Evolutionary conservation across 305 asterid genomes (phyloP).

Genomic region (Fraxinus floribunda): DNA sequence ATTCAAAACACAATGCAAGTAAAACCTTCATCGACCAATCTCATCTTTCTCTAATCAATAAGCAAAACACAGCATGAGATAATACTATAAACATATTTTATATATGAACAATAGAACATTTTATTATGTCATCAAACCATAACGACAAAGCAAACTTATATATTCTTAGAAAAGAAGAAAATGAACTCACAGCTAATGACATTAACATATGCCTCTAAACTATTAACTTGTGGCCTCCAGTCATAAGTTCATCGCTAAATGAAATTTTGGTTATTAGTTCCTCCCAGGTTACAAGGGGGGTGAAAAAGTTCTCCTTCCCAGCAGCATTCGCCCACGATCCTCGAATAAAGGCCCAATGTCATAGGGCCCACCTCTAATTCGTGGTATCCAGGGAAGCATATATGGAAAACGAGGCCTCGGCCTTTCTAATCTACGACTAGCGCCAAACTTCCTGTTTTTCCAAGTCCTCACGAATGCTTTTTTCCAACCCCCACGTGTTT

Average conservation of each 20-base stretch:
- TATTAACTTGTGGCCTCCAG: neutral
- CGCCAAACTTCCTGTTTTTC: slow-evolving; percentile 25
- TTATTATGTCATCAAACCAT: neutral
- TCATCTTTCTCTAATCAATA: neutral
- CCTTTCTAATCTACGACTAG: slow-evolving; percentile 25
- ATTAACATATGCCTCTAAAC: neutral
- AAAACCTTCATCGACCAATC: neutral
- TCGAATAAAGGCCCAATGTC: slow-evolving; percentile 29
- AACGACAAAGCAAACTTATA: neutral
- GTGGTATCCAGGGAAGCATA: slow-evolving; percentile 36
- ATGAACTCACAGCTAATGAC: neutral
- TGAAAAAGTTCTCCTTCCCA: slow-evolving; percentile 21
- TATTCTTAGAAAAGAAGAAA: neutral
- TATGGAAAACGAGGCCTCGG: slow-evolving; percentile 31
- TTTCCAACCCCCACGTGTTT: slow-evolving; percentile 58
- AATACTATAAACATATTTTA: neutral
- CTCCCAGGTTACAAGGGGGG: slow-evolving; percentile 36
- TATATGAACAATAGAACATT: neutral
- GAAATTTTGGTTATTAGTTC: neutral
- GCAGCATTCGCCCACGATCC: slow-evolving; percentile 9
- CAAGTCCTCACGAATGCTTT: slow-evolving; percentile 45
- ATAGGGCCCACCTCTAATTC: slow-evolving; percentile 41
- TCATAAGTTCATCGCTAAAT: neutral
- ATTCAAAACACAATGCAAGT: neutral
- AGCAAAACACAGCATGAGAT: neutral